These are phyloP conservation scores for Magnolia sinica DNA, from an alignment of 164 flowering plant genomes.

Conservation along the genomic window DNA sequence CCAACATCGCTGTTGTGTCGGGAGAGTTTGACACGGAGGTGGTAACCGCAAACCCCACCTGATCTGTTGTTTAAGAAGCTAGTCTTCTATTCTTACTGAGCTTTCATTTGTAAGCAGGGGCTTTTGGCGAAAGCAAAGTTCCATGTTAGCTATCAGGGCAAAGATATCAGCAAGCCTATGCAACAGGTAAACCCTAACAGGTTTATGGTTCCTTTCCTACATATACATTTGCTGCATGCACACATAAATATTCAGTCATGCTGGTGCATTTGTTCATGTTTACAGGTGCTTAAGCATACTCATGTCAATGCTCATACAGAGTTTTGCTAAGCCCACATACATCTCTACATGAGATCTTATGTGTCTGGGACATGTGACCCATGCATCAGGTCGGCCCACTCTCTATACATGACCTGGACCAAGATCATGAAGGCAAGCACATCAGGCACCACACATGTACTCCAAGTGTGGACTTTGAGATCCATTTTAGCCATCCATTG, in stretches of 20 bases:
- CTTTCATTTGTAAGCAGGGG: constrained; percentile 44
- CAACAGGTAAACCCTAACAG: constrained; percentile 57
- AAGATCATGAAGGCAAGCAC: no score
- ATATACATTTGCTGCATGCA: background rate
- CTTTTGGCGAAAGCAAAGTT: constrained; percentile 93
- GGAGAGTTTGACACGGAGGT: constrained; percentile 99
- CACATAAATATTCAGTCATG: background rate
- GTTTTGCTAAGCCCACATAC: no score
- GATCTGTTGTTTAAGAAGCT: background rate
- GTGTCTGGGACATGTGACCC: no score
- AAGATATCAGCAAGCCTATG: constrained; percentile 79
- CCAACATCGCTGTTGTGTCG: constrained; percentile 67
- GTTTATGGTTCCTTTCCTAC: background rate
- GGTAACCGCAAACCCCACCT: background rate
- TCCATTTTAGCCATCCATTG: no score
- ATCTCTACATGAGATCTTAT: no score
- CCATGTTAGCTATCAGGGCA: constrained; percentile 86
- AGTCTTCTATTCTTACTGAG: background rate
- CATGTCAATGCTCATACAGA: no score
- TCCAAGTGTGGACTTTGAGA: no score
- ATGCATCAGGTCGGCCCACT: no score
- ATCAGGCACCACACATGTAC: no score
- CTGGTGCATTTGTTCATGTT: background rate
- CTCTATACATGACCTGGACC: no score
- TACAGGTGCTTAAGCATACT: no score